These are phyloP conservation scores for Backusella australiensis DNA, from an alignment of 192 early-diverging fungal genomes.

Conservation along the genomic window DNA sequence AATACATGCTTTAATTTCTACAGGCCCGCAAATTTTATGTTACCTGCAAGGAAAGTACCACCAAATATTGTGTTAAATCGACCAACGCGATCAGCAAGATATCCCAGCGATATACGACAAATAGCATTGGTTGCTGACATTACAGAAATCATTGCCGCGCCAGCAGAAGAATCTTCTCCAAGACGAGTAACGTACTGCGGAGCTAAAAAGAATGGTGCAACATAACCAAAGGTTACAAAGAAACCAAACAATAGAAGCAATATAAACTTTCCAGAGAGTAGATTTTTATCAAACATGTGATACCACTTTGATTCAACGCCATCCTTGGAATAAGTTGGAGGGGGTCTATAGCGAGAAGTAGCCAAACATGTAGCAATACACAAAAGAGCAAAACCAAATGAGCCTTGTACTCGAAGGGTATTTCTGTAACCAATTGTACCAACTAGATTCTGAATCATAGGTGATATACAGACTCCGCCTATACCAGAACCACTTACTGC, in stretches of 20 bases:
- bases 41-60: slow-evolving; percentile 44
- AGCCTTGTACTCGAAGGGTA: slow-evolving; percentile 33
- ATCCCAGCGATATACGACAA: slow-evolving; percentile 60
- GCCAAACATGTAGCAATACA: slow-evolving; percentile 25
- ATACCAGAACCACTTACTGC: slow-evolving; percentile 66
- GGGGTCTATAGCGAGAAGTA: slow-evolving; percentile 19
- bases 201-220: slow-evolving; percentile 46
- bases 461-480: slow-evolving; percentile 60
- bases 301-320: slow-evolving; percentile 9
- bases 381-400: slow-evolving; percentile 37
- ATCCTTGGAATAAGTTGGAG: not conserved
- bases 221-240: slow-evolving; percentile 42
- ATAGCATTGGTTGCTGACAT: slow-evolving; percentile 64
- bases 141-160: slow-evolving; percentile 58
- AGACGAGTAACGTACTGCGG: slow-evolving; percentile 33
- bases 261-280: slow-evolving; percentile 15
- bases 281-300: slow-evolving; percentile 22
- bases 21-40: not conserved
- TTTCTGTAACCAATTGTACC: slow-evolving; percentile 36
- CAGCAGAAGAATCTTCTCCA: slow-evolving; percentile 24
- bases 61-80: slow-evolving; percentile 49
- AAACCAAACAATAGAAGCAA: slow-evolving; percentile 26
- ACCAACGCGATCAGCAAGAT: slow-evolving; percentile 50
- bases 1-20: not conserved
- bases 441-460: slow-evolving; percentile 42